Evolutionary conservation across 2,329 filamentous ascomycete genomes (phyloP).

Genomic region (Ascochyta rabiei): DNA sequence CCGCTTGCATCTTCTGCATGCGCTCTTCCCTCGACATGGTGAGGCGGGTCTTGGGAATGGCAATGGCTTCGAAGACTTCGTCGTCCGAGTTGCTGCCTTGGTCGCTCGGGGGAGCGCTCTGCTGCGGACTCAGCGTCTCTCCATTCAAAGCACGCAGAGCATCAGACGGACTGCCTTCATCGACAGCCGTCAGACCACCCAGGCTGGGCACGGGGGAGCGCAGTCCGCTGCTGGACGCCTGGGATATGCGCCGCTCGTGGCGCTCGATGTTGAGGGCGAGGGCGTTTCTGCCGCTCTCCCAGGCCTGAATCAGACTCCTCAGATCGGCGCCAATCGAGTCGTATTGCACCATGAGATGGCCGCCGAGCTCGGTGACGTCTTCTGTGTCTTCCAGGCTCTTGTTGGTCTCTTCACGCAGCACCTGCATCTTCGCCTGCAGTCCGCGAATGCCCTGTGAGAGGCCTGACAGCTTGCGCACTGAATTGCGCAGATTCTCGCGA

Average conservation of each 20-base stretch:
- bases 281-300: constrained; percentile 73
- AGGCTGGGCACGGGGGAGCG: constrained; percentile 61
- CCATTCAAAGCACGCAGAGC: constrained; percentile 82
- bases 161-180: constrained; percentile 63
- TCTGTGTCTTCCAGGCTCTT: constrained; percentile 74
- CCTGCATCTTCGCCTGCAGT: constrained; percentile 91
- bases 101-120: constrained; percentile 48
- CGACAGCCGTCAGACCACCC: constrained; percentile 65
- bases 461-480: constrained; percentile 85
- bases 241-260: constrained; percentile 68
- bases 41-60: constrained; percentile 70
- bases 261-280: constrained; percentile 81
- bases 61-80: constrained; percentile 91
- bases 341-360: constrained; percentile 84
- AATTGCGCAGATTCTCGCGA: constrained; percentile 83
- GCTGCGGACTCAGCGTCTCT: constrained; percentile 60
- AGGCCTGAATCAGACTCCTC: constrained; percentile 60
- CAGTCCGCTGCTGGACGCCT: constrained; percentile 56
- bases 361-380: constrained; percentile 73
- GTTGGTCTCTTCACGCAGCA: constrained; percentile 88
- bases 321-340: constrained; percentile 92
- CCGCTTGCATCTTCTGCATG: constrained; percentile 85
- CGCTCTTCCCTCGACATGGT: constrained; percentile 83
- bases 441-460: constrained; percentile 89
- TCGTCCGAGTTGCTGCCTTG: constrained; percentile 65